Percentiles rank a stretch among this genome's conserved stretches.
These are phyloP conservation scores for Candida endomychidarum DNA, from an alignment of 805 yeast species.

Conservation along the genomic window DNA sequence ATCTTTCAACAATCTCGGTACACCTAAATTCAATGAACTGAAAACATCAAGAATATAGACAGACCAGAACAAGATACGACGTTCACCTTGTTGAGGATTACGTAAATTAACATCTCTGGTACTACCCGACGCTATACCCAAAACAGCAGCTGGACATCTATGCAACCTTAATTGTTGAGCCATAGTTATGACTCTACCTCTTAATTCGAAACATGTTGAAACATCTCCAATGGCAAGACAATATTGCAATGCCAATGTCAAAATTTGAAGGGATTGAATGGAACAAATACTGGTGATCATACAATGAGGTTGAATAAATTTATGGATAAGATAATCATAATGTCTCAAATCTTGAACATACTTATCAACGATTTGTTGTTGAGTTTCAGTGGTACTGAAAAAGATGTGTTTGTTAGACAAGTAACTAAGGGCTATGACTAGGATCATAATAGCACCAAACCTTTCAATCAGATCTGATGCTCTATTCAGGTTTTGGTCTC, in stretches of 20 bases:
- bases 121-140: slow-evolving; percentile 54
- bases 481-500: slow-evolving; percentile 4
- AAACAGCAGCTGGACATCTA: slow-evolving; percentile 81
- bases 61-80: slow-evolving; percentile 84
- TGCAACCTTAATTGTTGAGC: slow-evolving; percentile 83
- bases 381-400: slow-evolving; percentile 22
- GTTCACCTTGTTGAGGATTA: slow-evolving; percentile 73
- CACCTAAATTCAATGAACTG: slow-evolving; percentile 73
- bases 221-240: slow-evolving; percentile 73
- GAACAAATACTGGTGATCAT: slow-evolving; percentile 57
- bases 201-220: slow-evolving; percentile 67
- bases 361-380: slow-evolving; percentile 17
- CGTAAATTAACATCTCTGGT: slow-evolving; percentile 40
- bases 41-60: slow-evolving; percentile 75
- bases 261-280: slow-evolving; percentile 66
- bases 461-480: slow-evolving; percentile 44
- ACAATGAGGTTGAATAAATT: slow-evolving; percentile 60
- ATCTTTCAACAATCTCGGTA: slow-evolving; percentile 77
- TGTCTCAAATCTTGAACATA: slow-evolving; percentile 36
- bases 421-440: slow-evolving; percentile 48
- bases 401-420: slow-evolving; percentile 37
- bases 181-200: slow-evolving; percentile 78
- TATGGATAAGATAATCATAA: slow-evolving; percentile 61
- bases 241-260: slow-evolving; percentile 67
- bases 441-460: slow-evolving; percentile 55